Evolutionary conservation across 768 basidiomycete genomes (phyloP).

Genomic region (Saitozyma podzolica): DNA sequence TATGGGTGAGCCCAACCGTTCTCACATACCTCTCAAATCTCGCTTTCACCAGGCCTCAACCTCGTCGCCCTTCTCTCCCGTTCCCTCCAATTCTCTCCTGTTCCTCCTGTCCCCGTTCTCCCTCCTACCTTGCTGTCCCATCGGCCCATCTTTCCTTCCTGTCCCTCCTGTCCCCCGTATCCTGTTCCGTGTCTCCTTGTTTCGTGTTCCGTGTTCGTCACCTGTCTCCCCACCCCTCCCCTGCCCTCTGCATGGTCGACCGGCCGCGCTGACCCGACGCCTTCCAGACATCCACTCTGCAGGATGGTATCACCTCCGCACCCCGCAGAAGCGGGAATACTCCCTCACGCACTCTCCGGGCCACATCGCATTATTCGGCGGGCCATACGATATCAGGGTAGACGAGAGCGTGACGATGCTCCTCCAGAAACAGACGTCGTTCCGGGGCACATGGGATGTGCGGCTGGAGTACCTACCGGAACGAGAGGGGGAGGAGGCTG

Average conservation of each 20-base stretch:
- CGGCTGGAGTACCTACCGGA: constrained; percentile 11
- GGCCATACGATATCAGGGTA: constrained; percentile 11
- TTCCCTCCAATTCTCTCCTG: too few species aligned
- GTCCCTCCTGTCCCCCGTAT: background rate
- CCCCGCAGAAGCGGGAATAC: constrained; percentile 17
- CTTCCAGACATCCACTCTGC: background rate
- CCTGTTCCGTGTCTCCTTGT: too few species aligned
- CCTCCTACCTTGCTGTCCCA: constrained; percentile 2
- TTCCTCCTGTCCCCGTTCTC: background rate
- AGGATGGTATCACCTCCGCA: constrained; percentile 32
- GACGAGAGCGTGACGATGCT: constrained; percentile 22
- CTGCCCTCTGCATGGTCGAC: too few species aligned
- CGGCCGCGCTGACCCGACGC: too few species aligned
- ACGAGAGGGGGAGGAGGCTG: constrained; percentile 18
- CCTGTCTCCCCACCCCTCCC: too few species aligned
- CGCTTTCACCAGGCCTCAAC: too few species aligned
- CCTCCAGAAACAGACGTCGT: constrained; percentile 23
- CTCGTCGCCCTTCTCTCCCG: too few species aligned
- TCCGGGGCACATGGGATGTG: constrained; percentile 12
- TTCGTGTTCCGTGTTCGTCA: too few species aligned
- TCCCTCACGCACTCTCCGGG: constrained; percentile 12
- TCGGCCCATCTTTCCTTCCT: constrained; percentile 2
- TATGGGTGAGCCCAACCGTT: too few species aligned
- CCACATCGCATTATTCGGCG: constrained; percentile 18
- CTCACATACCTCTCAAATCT: too few species aligned